Evolutionary conservation across 1,284 basidiomycete species (phyloP), one percentile per base, ranked within the genome.

Genomic region (Trametes pubescens): DNA sequence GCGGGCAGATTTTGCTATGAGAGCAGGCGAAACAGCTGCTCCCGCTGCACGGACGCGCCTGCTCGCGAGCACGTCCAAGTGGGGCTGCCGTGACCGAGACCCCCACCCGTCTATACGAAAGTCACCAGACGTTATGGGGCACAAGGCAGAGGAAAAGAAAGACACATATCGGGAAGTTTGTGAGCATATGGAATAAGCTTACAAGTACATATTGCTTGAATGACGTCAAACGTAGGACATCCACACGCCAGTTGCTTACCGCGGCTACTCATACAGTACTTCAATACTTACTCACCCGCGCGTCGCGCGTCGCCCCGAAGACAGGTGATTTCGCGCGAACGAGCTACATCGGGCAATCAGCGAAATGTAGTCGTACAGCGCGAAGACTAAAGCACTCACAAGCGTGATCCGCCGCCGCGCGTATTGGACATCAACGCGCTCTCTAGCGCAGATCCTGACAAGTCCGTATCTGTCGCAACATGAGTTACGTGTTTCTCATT

Each of bases 381-480:
- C 14, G 40, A 13, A 9, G 26, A 21, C 18, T 2, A 26, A 21
- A 48, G 32, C 5, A 70, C 71, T 70, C 56, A 73, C 70, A 70
- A 21, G 14, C 69, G 66, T 26, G 71, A 73, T 2, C 66, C 66
- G 0, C 63, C 65, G 10, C 64, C 69, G 4, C 66, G 80, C 53
- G 79, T 79, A 16, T 90, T 90, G 7, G 90, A 92, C 75, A 88
- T 79, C 51, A 91, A 74, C 1, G 90, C 90, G 68, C 91, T 93
- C 70, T 92, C 91, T 65, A 94, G 71, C 6, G 88, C 84, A 29
- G 90, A 91, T 5, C 87, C 83, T 24, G 90, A 91, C 54, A 94
- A 74, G 74, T 88, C 90, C 13, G 86, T 85, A 71, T 91, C 88
- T 91, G 16, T 10, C 14, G 0, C 9, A 51, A 8, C 8, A 40